A percentile compares a stretch with the other conserved stretches of the same genome.
These are phyloP conservation scores for Pyrenophora tritici-repentis DNA, from an alignment of 2,329 filamentous ascomycete species.

Conservation along the genomic window DNA sequence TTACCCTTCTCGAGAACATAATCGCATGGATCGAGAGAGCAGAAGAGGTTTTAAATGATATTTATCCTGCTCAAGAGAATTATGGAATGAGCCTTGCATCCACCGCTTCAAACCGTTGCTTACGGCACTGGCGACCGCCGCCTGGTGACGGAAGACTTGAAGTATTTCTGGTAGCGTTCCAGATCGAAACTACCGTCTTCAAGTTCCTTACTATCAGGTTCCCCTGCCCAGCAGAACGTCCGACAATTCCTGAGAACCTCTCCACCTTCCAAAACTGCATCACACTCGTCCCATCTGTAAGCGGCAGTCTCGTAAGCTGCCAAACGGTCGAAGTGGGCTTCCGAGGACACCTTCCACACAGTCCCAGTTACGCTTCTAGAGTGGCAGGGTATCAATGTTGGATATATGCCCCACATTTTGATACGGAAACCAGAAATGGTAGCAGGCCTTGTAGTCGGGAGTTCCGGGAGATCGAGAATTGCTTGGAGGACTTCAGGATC, in stretches of 20 bases:
- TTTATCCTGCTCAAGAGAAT: not conserved
- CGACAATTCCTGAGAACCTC: slow-evolving; percentile 13
- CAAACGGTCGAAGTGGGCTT: slow-evolving; percentile 22
- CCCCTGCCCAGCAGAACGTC: slow-evolving; percentile 30
- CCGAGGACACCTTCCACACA: slow-evolving; percentile 19
- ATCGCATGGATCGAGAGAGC: too few relatives aligned
- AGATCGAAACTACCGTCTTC: slow-evolving; percentile 31
- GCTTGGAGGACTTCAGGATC: slow-evolving; percentile 38
- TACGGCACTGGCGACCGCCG: slow-evolving; percentile 1
- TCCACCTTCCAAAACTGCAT: slow-evolving; percentile 17
- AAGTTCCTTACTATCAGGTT: slow-evolving; percentile 26
- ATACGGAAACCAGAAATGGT: slow-evolving; percentile 31
- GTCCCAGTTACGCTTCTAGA: slow-evolving; percentile 15
- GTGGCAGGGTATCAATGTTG: slow-evolving; percentile 8
- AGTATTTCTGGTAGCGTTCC: slow-evolving; percentile 29
- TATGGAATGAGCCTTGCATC: not conserved
- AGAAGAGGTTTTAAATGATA: not conserved
- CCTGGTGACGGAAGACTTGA: slow-evolving; percentile 23
- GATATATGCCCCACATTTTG: slow-evolving; percentile 45
- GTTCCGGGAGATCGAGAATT: slow-evolving; percentile 30
- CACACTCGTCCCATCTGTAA: slow-evolving; percentile 25
- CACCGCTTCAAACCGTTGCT: not conserved
- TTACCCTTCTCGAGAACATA: not conserved
- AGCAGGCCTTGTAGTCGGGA: slow-evolving; percentile 24
- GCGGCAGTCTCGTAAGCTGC: slow-evolving; percentile 27